phyloP scores from a whole-genome alignment of 2,329 filamentous ascomycete species.

The Didymella glomerata region DNA sequence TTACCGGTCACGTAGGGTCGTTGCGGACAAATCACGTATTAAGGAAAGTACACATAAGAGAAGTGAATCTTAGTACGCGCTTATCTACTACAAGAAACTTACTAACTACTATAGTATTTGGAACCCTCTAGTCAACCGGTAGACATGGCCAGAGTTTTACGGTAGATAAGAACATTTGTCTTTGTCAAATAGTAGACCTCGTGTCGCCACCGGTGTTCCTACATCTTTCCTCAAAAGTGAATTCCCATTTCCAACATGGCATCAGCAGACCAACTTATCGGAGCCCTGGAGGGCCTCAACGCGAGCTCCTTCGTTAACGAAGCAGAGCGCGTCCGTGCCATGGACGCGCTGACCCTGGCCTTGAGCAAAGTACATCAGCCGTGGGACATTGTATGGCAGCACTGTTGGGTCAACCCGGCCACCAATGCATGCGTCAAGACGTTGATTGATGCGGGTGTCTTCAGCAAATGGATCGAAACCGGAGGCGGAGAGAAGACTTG shows the following conservation, averaged over 20 bases:
- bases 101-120: constrained; percentile 19
- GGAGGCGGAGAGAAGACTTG: constrained; percentile 22
- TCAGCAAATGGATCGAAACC: constrained; percentile 22
- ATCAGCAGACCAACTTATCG: constrained; percentile 21
- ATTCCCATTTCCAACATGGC: constrained; percentile 17
- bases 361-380: constrained; percentile 23
- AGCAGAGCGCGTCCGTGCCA: constrained; percentile 21
- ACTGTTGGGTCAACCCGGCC: constrained; percentile 22
- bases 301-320: constrained; percentile 18
- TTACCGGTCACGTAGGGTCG: constrained; percentile 10
- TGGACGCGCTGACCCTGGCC: constrained; percentile 22
- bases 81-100: constrained; percentile 17
- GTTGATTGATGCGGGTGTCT: constrained; percentile 23
- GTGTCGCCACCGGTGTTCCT: constrained; percentile 9
- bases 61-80: constrained; percentile 15
- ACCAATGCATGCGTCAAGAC: constrained; percentile 24
- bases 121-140: constrained; percentile 9
- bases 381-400: constrained; percentile 24
- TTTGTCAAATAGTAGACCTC: constrained; percentile 15
- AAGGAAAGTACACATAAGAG: constrained; percentile 15
- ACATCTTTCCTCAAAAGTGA: constrained; percentile 10
- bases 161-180: constrained; percentile 15
- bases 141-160: constrained; percentile 8
- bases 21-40: constrained; percentile 17
- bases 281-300: constrained; percentile 19